These are phyloP conservation scores for Sisymbrium altissimum DNA, from an alignment of 345 rosid species.

Conservation along the genomic window DNA sequence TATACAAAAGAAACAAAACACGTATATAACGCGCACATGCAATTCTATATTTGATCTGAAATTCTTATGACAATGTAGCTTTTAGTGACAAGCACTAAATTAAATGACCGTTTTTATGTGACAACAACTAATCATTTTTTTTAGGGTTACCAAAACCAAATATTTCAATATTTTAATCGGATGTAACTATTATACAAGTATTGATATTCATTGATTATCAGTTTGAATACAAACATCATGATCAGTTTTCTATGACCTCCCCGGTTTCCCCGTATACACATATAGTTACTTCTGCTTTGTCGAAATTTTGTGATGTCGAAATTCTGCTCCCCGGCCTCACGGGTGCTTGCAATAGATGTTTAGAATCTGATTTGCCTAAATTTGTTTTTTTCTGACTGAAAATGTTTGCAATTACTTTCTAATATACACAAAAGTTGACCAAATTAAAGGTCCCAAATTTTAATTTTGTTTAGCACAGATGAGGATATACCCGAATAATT, in stretches of 20 bases:
- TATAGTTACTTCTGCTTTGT: too few relatives aligned
- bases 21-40: too few relatives aligned
- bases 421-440: neutral
- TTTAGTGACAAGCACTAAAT: neutral
- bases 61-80: neutral
- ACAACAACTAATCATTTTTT: neutral
- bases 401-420: neutral
- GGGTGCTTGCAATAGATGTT: neutral
- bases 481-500: conserved; percentile 21
- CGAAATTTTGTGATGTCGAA: too few relatives aligned
- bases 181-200: neutral
- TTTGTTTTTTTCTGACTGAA: neutral
- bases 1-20: neutral
- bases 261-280: too few relatives aligned
- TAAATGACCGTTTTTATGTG: too few relatives aligned
- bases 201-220: neutral
- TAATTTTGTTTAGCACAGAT: neutral
- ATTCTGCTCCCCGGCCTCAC: too few relatives aligned
- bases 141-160: neutral
- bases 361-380: neutral
- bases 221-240: neutral
- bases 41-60: neutral
- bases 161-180: neutral
- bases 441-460: neutral
- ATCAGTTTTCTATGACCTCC: too few relatives aligned